These are phyloP conservation scores for Tulasnella sp. DNA, from an alignment of 768 basidiomycete genomes.

Conservation along the genomic window DNA sequence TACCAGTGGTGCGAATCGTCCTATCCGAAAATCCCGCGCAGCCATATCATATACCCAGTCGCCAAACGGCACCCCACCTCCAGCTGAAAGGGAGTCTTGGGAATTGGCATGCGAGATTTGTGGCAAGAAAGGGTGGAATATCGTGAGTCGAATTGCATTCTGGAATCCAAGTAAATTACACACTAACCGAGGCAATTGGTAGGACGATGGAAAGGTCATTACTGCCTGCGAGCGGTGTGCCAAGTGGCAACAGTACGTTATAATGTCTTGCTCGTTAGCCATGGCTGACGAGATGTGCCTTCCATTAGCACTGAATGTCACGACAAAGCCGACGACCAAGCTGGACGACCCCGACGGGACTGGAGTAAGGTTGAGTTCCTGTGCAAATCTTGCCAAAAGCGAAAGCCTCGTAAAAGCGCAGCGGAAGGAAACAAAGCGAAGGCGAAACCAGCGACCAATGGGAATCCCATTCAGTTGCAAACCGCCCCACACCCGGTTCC, in stretches of 20 bases:
- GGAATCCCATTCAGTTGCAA: not conserved
- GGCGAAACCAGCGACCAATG: not conserved
- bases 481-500: not conserved
- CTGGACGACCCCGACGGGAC: slow-evolving; percentile 60
- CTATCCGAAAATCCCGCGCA: slow-evolving; percentile 17
- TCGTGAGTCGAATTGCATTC: slow-evolving; percentile 41
- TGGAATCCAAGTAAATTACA: slow-evolving; percentile 15
- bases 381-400: slow-evolving; percentile 49
- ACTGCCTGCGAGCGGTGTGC: slow-evolving; percentile 75
- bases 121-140: slow-evolving; percentile 57
- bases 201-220: slow-evolving; percentile 71
- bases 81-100: slow-evolving; percentile 58
- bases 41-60: not conserved
- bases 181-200: slow-evolving; percentile 8
- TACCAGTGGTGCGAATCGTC: not conserved
- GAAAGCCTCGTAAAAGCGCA: not conserved
- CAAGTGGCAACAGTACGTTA: slow-evolving; percentile 68
- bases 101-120: slow-evolving; percentile 86
- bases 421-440: not conserved
- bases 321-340: slow-evolving; percentile 56
- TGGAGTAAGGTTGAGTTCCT: slow-evolving; percentile 84
- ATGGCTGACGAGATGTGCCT: not conserved
- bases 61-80: slow-evolving; percentile 34
- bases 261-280: not conserved
- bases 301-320: slow-evolving; percentile 55